Percentiles rank a stretch among this genome's conserved stretches.
Conservation (phyloP, 2,329 filamentous ascomycete genomes). For the Sordariomycetes sp. region DNA sequence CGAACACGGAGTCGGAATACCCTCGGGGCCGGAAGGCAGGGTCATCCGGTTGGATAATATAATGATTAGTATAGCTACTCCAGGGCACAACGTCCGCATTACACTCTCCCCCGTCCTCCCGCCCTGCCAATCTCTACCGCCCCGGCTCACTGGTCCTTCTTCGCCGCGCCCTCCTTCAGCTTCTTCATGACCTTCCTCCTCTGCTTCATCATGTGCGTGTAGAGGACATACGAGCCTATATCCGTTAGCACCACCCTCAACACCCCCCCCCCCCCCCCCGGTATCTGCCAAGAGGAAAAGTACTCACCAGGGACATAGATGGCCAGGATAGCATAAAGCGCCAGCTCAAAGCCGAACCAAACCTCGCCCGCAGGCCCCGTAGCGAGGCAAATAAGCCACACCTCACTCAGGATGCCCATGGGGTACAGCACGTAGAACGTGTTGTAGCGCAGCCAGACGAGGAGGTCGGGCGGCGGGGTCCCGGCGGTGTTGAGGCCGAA, state of each 20-base stretch:
- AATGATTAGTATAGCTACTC: background rate
- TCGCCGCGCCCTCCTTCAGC: slow-evolving; percentile 31
- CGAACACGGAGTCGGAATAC: background rate
- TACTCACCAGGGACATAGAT: slow-evolving; percentile 69
- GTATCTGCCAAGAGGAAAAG: too few species aligned
- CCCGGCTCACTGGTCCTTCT: slow-evolving; percentile 24
- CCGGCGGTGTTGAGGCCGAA: slow-evolving; percentile 60
- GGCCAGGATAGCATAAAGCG: slow-evolving; percentile 51
- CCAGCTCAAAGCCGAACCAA: slow-evolving; percentile 37
- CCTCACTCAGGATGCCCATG: slow-evolving; percentile 80
- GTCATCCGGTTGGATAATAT: background rate
- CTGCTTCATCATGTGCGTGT: slow-evolving; percentile 91
- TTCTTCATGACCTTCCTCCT: slow-evolving; percentile 63
- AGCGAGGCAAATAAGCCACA: slow-evolving; percentile 61
- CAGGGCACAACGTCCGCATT: background rate
- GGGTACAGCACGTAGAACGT: slow-evolving; percentile 91
- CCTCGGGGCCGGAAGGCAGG: background rate
- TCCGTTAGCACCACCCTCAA: background rate
- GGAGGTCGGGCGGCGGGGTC: slow-evolving; percentile 44
- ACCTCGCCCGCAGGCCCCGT: slow-evolving; percentile 34
- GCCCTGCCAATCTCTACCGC: background rate
- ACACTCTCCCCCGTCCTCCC: background rate
- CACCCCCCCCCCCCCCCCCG: too few species aligned
- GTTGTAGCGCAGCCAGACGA: slow-evolving; percentile 81
- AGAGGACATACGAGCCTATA: slow-evolving; percentile 64